These are phyloP conservation scores for Erodium trifolium DNA, from an alignment of 441 rosid genomes.

Conservation along the genomic window DNA sequence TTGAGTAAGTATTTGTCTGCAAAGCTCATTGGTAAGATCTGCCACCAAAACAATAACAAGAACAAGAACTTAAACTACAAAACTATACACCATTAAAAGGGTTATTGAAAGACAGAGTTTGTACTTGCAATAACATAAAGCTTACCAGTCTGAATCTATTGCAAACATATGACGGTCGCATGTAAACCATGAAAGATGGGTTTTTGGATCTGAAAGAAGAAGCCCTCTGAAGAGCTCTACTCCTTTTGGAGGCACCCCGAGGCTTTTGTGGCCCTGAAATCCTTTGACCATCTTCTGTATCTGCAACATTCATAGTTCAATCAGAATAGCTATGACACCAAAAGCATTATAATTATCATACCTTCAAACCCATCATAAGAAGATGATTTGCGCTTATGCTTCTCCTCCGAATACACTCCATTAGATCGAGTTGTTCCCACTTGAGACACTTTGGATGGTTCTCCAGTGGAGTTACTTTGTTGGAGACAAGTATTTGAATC, in stretches of 20 bases:
- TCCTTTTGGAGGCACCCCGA: background rate
- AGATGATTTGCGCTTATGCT: background rate
- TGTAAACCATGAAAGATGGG: background rate
- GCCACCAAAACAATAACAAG: conserved; percentile 2
- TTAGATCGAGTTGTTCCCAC: background rate
- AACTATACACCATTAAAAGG: too few species aligned
- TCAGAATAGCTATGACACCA: too few species aligned
- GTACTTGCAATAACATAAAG: background rate
- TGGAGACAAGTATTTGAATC: too few species aligned
- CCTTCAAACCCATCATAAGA: conserved; percentile 3
- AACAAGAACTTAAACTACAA: background rate
- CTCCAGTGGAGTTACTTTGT: background rate
- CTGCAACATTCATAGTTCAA: background rate
- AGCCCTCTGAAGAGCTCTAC: conserved; percentile 6
- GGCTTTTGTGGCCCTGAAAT: background rate
- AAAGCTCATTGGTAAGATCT: background rate
- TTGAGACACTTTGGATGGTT: background rate
- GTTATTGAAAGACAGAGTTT: too few species aligned
- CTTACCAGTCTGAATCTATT: conserved; percentile 2
- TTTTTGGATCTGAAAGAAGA: conserved; percentile 1
- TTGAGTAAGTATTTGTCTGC: background rate
- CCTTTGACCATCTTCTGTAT: conserved; percentile 1
- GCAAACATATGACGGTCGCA: background rate
- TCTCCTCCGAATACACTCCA: background rate
- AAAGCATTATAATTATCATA: background rate